Evolutionary conservation across 2,329 filamentous ascomycete species (phyloP), one percentile per base, ranked within the genome.

Genomic region (Calonectria henricotiae): DNA sequence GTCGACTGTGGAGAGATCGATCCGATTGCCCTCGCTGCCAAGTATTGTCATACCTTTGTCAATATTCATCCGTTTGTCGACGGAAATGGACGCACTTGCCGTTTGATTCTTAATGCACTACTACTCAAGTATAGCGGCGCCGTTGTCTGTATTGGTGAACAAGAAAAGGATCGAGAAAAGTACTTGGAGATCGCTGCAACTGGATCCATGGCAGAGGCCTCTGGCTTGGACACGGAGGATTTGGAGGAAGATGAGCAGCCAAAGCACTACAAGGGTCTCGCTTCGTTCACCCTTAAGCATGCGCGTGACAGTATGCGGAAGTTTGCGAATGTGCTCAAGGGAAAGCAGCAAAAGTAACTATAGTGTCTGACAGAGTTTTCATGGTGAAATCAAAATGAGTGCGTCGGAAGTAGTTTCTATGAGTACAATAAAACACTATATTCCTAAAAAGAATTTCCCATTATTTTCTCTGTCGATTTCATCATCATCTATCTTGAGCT

Each of bases 51-150:
- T 15, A 61, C 54, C 0, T 80, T 83, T 41, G 77, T 81, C 58
- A 77, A 71, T 8, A 83, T 84, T 5, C 80, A 83, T 8, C 83
- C 82, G 0, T 84, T 83, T 43, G 66, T 67, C 3, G 80, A 82
- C 39, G 82, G 81, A 1, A 84, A 84, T 23, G 82, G 81, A 1
- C 73, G 80, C 3, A 74, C 76, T 30, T 81, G 77, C 37, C 75
- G 81, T 1, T 72, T 84, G 1, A 69, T 83, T 2, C 67, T 83
- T 0, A 84, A 83, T 55, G 67, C 76, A 0, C 54, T 84, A 0
- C 73, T 83, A 3, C 30, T 82, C 13, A 81, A 79, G 43, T 80
- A 78, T 58, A 75, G 71, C 0, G 77, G 78, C 3, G 49, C 49
- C 20, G 1, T 68, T 15, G 41, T 60, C 8, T 62, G 37, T 3